Base-by-base conservation (phyloP, 2,329 filamentous ascomycete genomes). In the Leptographium lundbergii region DNA sequence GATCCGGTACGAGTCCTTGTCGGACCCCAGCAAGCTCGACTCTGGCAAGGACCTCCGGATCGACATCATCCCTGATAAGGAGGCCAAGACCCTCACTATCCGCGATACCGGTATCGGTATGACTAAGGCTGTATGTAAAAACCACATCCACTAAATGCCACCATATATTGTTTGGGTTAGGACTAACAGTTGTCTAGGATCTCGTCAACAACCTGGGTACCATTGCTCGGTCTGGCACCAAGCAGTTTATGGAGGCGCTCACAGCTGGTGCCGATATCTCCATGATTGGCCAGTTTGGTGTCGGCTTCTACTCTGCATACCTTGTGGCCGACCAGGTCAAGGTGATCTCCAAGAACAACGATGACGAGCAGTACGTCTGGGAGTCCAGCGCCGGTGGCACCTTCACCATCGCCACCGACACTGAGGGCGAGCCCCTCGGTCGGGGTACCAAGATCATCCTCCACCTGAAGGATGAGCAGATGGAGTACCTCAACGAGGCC, bases 251-350 rank as follows among this genome's bases (percentile, higher is more conserved):
- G 94, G 94, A 99, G 84, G 94, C 94, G 65, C 85, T 99, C 69
- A 92, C 91, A 68, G 94, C 94, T 66, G 94, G 94, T 81, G 94
- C 94, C 74, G 94, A 99, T 78, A 94, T 99, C 68, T 97, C 94
- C 79, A 97, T 99, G 94, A 99, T 99, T 75, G 94, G 94, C 73
- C 94, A 99, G 81, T 99, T 99, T 76, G 94, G 94, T 95, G 94
- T 99, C 70, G 94, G 94, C 88, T 99, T 99, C 89, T 99, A 99
- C 87, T 97, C 94, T 63, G 94, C 94, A 72, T 99, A 99, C 85
- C 91, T 99, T 62, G 94, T 99, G 68, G 94, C 94, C 74, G 94
- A 99, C 83, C 86, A 85, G 70, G 94, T 99, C 69, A 91, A 86
- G 67, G 91, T 99, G 74, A 72, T 96, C 76, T 97, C 94, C 71